These are phyloP conservation scores for Suillus ampliporus DNA, from an alignment of 768 basidiomycete genomes.

Conservation along the genomic window DNA sequence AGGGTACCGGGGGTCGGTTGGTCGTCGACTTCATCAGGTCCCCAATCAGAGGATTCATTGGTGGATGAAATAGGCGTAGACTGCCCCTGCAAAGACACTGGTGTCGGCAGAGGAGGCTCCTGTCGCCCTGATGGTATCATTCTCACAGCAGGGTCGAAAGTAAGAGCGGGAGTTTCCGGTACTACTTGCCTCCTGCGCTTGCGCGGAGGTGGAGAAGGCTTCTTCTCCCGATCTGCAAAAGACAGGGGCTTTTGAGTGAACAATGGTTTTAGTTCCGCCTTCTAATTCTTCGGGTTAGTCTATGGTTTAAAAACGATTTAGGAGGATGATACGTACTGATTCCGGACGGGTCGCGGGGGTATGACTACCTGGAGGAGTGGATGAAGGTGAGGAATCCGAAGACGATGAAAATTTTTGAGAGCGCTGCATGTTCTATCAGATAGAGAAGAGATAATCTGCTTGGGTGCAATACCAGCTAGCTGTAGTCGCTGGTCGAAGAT, in stretches of 20 bases:
- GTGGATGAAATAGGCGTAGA: constrained; percentile 19
- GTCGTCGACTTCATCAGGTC: constrained; percentile 17
- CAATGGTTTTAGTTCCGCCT: constrained; percentile 23
- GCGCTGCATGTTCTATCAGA: constrained; percentile 1
- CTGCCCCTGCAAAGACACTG: constrained; percentile 12
- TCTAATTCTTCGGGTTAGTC: constrained; percentile 26
- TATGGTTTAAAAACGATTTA: neutral
- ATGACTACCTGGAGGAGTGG: constrained; percentile 1
- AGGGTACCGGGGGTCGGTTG: constrained; percentile 14
- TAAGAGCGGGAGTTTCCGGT: constrained; percentile 26
- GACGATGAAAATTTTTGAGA: constrained; percentile 5
- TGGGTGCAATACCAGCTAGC: neutral
- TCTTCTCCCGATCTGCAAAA: constrained; percentile 31
- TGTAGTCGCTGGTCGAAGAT: constrained; percentile 1
- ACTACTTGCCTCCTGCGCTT: constrained; percentile 30
- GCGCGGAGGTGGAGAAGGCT: constrained; percentile 8
- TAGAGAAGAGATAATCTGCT: neutral
- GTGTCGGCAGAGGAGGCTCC: constrained; percentile 17
- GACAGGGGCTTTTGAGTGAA: constrained; percentile 29
- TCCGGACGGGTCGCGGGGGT: neutral
- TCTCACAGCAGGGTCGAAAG: constrained; percentile 26
- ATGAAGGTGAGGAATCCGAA: constrained; percentile 6
- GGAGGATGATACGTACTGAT: neutral
- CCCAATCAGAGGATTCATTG: constrained; percentile 19
- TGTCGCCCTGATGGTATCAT: constrained; percentile 31